Conservation (phyloP, 805 yeast species). For the Lipomyces yamadae region DNA sequence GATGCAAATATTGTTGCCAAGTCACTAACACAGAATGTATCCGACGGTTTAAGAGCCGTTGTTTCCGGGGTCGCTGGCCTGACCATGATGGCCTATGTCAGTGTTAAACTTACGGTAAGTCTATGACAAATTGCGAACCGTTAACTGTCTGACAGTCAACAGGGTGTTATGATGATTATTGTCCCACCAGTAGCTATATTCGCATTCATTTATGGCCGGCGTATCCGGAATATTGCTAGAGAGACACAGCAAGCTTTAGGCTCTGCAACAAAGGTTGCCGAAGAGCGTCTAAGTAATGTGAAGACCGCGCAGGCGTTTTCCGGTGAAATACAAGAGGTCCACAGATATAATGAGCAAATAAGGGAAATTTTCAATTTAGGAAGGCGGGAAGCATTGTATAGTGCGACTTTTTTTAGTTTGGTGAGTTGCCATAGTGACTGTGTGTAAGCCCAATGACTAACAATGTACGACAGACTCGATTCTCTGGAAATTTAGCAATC, state of each 20-base stretch:
- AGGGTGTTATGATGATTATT: slow-evolving; percentile 67
- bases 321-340: slow-evolving; percentile 78
- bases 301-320: slow-evolving; percentile 89
- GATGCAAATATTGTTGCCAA: slow-evolving; percentile 88
- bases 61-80: slow-evolving; percentile 86
- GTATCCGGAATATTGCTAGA: slow-evolving; percentile 73
- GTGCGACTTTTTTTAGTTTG: slow-evolving; percentile 35
- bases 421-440: background rate
- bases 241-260: slow-evolving; percentile 85
- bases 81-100: slow-evolving; percentile 88
- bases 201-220: slow-evolving; percentile 80
- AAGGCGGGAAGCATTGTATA: slow-evolving; percentile 67
- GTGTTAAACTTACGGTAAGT: slow-evolving; percentile 73
- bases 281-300: slow-evolving; percentile 84
- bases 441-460: slow-evolving; percentile 64
- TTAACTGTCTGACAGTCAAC: background rate
- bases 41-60: slow-evolving; percentile 87
- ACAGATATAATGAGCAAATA: slow-evolving; percentile 73
- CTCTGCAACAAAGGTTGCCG: slow-evolving; percentile 83
- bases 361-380: slow-evolving; percentile 68
- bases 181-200: slow-evolving; percentile 83
- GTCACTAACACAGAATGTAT: slow-evolving; percentile 83
- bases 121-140: background rate
- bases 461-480: slow-evolving; percentile 72
- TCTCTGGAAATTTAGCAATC: slow-evolving; percentile 80